Base-by-base conservation (phyloP, 192 early-diverging fungal genomes). In the Piromyces finnis region DNA sequence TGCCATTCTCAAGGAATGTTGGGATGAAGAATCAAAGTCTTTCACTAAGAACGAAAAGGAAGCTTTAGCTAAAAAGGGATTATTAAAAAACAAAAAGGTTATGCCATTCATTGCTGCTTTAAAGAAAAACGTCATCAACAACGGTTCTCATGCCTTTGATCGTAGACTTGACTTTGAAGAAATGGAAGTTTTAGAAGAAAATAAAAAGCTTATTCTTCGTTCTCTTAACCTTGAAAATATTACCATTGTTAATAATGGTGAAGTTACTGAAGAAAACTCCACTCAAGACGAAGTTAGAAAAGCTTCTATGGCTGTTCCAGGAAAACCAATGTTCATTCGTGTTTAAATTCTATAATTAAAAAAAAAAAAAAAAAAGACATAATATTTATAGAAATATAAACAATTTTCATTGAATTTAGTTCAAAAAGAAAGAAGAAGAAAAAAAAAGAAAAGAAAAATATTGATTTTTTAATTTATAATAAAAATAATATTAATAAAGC, bases 61-160 rank as follows among this genome's bases (percentile, higher is more conserved):
- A 12, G 81, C 88, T 28, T 87, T 98, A 82, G 88, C 84, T 78
- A 82, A 85, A 30, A 86, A 84, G 79, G 95, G 94, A 39, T 82
- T 98, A 84, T 87, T 93, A 83, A 97, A 96, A 88, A 93, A 98
- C 87, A 98, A 97, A 87, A 92, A 92, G 85, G 92, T 89, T n/a
- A 98, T 98, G 95, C 94, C 95, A 26, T 99, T 99, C 87, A 89
- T 96, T 78, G 91, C 95, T 78, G 90, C 93, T 77, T 89, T 96
- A 84, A 94, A 96, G 92, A 96, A 95, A 85, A 88, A 87, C 77
- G 91, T 96, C 18, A 89, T 88, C 36, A 85, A 82, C 28, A 80
- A 85, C 5, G 96, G 96, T 12, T 79, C 87, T 11, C 78, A 84
- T 14, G 96, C 92, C 12, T 95, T 99, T 83, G 89, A 95, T 82